These are phyloP conservation scores for Pholiota adiposa DNA, from an alignment of 1,284 basidiomycete genomes.

Conservation along the genomic window DNA sequence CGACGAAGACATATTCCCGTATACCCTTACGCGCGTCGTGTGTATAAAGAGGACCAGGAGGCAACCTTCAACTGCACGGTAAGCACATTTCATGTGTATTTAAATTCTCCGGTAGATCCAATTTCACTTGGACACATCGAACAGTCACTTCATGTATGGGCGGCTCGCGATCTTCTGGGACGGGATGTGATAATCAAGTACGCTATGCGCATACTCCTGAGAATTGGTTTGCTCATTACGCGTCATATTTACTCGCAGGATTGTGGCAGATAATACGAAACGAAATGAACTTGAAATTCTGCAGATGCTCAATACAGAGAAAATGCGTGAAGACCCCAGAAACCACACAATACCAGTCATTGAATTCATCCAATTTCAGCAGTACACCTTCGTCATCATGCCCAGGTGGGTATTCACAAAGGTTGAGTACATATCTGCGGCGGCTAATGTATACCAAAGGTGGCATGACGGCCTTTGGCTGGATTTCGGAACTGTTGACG, in stretches of 20 bases:
- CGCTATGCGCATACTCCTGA: background rate
- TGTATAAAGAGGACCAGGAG: background rate
- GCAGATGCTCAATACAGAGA: background rate
- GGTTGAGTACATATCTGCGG: background rate
- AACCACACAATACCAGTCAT: slow-evolving; percentile 17
- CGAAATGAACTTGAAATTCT: slow-evolving; percentile 6
- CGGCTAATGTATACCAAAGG: background rate
- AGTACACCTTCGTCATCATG: slow-evolving; percentile 16
- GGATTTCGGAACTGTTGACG: slow-evolving; percentile 5
- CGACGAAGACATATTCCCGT: background rate
- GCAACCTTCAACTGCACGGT: background rate
- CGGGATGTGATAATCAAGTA: slow-evolving; percentile 13
- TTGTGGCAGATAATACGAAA: background rate
- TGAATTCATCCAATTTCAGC: slow-evolving; percentile 8
- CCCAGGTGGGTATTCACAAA: slow-evolving; percentile 6
- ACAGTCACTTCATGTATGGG: background rate
- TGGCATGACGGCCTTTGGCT: slow-evolving; percentile 7
- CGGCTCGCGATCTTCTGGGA: slow-evolving; percentile 3
- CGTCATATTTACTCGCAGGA: background rate
- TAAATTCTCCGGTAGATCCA: background rate
- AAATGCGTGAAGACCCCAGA: slow-evolving; percentile 5
- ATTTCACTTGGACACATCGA: no score
- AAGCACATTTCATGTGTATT: background rate
- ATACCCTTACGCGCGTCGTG: background rate
- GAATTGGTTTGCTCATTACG: background rate